phyloP scores from a whole-genome alignment of 768 basidiomycete species.

The Gyrodon lividus region DNA sequence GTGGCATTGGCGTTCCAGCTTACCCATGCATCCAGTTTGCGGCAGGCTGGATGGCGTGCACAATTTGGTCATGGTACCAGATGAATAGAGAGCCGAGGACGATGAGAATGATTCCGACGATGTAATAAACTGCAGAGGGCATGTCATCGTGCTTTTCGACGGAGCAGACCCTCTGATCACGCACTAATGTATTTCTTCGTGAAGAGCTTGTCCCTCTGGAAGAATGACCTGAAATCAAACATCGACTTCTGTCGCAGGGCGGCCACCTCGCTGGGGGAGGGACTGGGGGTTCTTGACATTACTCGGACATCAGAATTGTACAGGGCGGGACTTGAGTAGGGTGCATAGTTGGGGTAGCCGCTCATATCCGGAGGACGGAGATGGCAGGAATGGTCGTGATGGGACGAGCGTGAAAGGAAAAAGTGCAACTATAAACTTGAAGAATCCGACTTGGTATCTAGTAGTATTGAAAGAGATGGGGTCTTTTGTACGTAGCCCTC shows the following conservation, averaged over 20 bases:
- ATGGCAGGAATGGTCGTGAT: neutral
- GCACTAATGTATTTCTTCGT: conserved; percentile 56
- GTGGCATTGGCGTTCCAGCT: conserved; percentile 1
- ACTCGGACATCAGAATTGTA: conserved; percentile 20
- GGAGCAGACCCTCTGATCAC: conserved; percentile 17
- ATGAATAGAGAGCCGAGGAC: conserved; percentile 52
- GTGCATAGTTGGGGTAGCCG: conserved; percentile 12
- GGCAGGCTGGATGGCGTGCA: conserved; percentile 44
- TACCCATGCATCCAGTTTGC: conserved; percentile 46
- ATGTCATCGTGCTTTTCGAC: neutral
- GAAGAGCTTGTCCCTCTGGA: conserved; percentile 51
- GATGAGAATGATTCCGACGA: conserved; percentile 45
- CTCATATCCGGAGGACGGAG: conserved; percentile 7
- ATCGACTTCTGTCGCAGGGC: conserved; percentile 41
- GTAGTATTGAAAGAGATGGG: neutral
- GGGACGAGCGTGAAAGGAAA: neutral
- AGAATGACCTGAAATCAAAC: conserved; percentile 45
- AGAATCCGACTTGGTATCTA: conserved; percentile 5
- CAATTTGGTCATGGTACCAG: conserved; percentile 63
- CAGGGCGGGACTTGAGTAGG: conserved; percentile 7
- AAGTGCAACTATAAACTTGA: neutral
- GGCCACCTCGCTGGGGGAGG: conserved; percentile 58
- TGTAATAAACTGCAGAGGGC: conserved; percentile 43
- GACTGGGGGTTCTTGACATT: conserved; percentile 52
- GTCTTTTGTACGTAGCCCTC: conserved; percentile 1